Evolutionary conservation across 352 stramenopile genomes (phyloP).

Genomic region (Phytopythium mirpurense): DNA sequence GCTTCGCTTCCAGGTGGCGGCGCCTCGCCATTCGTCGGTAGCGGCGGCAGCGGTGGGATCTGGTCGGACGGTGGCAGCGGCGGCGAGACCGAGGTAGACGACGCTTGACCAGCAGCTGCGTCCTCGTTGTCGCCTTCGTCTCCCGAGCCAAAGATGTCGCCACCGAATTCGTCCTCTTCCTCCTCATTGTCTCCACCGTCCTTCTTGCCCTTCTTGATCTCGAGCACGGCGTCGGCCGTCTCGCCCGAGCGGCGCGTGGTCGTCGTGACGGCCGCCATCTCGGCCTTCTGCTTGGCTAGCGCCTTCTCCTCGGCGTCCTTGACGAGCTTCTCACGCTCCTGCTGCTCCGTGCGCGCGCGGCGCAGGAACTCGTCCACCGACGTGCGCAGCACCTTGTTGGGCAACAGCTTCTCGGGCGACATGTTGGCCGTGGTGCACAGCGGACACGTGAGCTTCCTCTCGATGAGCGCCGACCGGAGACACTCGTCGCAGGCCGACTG

Average conservation of each 20-base stretch:
- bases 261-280: slow-evolving; percentile 48
- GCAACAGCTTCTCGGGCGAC: slow-evolving; percentile 79
- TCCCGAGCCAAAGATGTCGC: slow-evolving; percentile 73
- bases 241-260: slow-evolving; percentile 44
- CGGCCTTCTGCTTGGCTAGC: slow-evolving; percentile 73
- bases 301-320: slow-evolving; percentile 83
- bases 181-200: slow-evolving; percentile 36
- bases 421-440: slow-evolving; percentile 77
- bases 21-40: slow-evolving; percentile 24
- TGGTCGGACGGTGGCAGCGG: slow-evolving; percentile 9
- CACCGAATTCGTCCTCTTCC: slow-evolving; percentile 82
- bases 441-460: slow-evolving; percentile 76
- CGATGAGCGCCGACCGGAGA: slow-evolving; percentile 69
- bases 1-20: not conserved
- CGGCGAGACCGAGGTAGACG: slow-evolving; percentile 15
- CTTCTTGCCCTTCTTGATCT: slow-evolving; percentile 87
- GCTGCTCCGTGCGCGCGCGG: slow-evolving; percentile 69
- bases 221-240: slow-evolving; percentile 74
- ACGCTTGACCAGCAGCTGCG: slow-evolving; percentile 8
- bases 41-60: slow-evolving; percentile 25
- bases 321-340: slow-evolving; percentile 79
- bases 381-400: slow-evolving; percentile 80
- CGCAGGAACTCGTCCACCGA: slow-evolving; percentile 82
- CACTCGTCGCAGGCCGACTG: slow-evolving; percentile 84
- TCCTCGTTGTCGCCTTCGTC: slow-evolving; percentile 42